Percentiles rank a stretch among this genome's conserved stretches.
Evolutionary conservation across 805 yeast genomes (phyloP).

Genomic region (Yamadazyma takamatsuzukensis): DNA sequence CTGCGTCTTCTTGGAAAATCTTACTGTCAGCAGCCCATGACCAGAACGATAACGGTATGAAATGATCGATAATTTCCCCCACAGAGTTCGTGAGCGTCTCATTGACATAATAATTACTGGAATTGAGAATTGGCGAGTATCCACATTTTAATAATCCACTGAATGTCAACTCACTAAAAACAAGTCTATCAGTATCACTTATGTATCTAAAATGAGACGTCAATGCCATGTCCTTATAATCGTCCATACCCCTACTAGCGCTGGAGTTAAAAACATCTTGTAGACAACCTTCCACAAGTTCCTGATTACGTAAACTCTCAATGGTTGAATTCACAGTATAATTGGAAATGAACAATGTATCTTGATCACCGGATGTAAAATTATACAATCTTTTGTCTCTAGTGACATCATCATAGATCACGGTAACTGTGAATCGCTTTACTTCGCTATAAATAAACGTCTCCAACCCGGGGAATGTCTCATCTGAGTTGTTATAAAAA

Average conservation of each 20-base stretch:
- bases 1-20: neutral
- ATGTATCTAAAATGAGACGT: slow-evolving; percentile 24
- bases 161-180: slow-evolving; percentile 39
- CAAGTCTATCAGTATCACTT: slow-evolving; percentile 28
- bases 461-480: slow-evolving; percentile 23
- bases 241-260: neutral
- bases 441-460: slow-evolving; percentile 23
- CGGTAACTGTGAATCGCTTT: slow-evolving; percentile 25
- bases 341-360: slow-evolving; percentile 5
- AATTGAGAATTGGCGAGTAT: slow-evolving; percentile 57
- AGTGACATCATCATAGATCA: slow-evolving; percentile 20
- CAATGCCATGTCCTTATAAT: slow-evolving; percentile 13
- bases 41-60: slow-evolving; percentile 50
- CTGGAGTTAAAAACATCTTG: slow-evolving; percentile 1
- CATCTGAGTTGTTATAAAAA: slow-evolving; percentile 21
- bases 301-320: neutral
- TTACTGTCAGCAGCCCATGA: slow-evolving; percentile 53
- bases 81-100: slow-evolving; percentile 12
- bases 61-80: slow-evolving; percentile 21
- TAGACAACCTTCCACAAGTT: slow-evolving; percentile 2
- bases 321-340: slow-evolving; percentile 2
- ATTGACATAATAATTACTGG: slow-evolving; percentile 13
- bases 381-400: slow-evolving; percentile 18
- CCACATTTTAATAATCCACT: slow-evolving; percentile 51
- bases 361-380: slow-evolving; percentile 18